Evolutionary conservation across 352 stramenopile genomes (phyloP).

Genomic region (Phytophthora boehmeriae): DNA sequence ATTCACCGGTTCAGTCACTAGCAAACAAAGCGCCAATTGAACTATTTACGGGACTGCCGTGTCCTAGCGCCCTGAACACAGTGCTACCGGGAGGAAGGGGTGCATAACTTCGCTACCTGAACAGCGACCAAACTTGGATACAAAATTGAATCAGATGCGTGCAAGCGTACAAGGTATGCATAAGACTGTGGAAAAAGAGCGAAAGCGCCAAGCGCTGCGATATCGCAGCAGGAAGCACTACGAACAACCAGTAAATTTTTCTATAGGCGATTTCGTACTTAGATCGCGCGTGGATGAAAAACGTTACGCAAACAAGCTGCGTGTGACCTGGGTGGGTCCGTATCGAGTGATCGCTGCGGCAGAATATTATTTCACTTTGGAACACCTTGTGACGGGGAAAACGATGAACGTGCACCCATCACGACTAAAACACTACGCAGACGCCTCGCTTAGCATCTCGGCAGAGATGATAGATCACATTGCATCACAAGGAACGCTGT

Average conservation of each 20-base stretch:
- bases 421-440: neutral
- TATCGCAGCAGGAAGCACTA: neutral
- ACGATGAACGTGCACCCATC: too few relatives aligned
- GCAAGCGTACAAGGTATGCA: neutral
- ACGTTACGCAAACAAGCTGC: neutral
- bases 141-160: neutral
- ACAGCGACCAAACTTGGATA: neutral
- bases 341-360: neutral
- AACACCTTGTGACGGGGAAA: neutral
- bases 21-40: too few relatives aligned
- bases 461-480: neutral
- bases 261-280: too few relatives aligned
- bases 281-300: too few relatives aligned
- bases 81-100: too few relatives aligned
- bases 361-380: neutral
- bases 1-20: too few relatives aligned
- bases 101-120: too few relatives aligned
- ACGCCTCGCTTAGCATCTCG: neutral
- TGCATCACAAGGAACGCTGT: neutral
- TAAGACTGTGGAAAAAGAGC: neutral
- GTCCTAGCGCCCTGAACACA: too few relatives aligned
- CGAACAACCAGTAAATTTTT: too few relatives aligned
- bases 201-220: neutral
- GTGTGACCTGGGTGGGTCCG: neutral
- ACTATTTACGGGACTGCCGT: too few relatives aligned